Evolutionary conservation across 306 rosid species (phyloP).

Genomic region (Rosa multiflora): DNA sequence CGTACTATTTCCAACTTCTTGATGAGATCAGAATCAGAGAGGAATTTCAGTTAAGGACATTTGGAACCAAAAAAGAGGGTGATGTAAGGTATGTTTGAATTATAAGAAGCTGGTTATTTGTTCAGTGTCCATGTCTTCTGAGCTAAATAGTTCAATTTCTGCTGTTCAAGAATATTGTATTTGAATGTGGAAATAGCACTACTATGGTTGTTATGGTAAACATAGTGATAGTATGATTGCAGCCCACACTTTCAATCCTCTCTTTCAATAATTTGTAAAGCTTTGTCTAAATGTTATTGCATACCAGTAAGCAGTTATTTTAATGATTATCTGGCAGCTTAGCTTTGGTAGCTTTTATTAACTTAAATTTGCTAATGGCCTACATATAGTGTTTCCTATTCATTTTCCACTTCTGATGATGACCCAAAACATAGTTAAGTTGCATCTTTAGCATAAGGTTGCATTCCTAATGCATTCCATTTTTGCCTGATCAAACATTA

Average conservation of each 20-base stretch:
- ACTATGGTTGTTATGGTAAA: not conserved
- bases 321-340: not conserved
- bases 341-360: not conserved
- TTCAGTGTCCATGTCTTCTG: not conserved
- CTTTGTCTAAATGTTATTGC: not conserved
- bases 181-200: not conserved
- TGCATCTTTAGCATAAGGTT: not conserved
- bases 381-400: not conserved
- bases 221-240: not conserved
- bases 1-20: slow-evolving; percentile 83
- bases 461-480: not conserved
- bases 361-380: not conserved
- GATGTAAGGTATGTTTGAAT: slow-evolving; percentile 69
- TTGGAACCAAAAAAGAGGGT: slow-evolving; percentile 93
- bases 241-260: not conserved
- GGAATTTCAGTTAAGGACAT: slow-evolving; percentile 88
- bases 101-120: not conserved
- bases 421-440: not conserved
- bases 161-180: not conserved
- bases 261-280: too few relatives aligned
- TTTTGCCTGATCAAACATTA: not conserved
- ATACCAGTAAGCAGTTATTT: not conserved
- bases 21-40: slow-evolving; percentile 89
- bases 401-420: not conserved
- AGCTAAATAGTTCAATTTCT: not conserved